Evolutionary conservation across 441 rosid species (phyloP), one percentile per base, ranked within the genome.

Genomic region (Erodium moschatum): DNA sequence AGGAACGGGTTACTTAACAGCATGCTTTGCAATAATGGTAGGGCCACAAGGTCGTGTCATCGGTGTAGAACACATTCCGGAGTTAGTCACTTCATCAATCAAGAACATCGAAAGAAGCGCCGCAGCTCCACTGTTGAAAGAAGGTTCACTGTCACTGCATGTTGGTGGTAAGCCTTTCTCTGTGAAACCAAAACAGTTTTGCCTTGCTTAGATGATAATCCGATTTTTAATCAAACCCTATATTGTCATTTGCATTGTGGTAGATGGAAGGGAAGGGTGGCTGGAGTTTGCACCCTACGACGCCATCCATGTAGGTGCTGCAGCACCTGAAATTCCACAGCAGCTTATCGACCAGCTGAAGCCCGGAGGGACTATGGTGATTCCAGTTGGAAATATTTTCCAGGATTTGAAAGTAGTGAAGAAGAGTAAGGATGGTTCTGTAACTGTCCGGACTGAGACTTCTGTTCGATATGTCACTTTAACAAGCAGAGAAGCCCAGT

Each of bases 1-100:
- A 92, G 97, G 98, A 15, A 90, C 97, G 6, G 97, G 97, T 16
- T 91, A 93, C 75, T 79, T 93, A 75, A 93, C 98, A 0, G 98
- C 98, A 20, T 93, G 97, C 82, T 89, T 93, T 78, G 89, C 95
- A 1, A 35, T 88, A 73, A 89, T 93, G 97, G 96, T 93, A 63
- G 98, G 95, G 12, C 80, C 83, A 6, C 77, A 85, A 70, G 98
- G 98, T 38, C 83, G 89, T 69, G 86, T 82, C 52, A 80, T 91
- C 64, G 96, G 96, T 24, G 89, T 93, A 8, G 98, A 93, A 69
- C 98, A 93, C 70, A 89, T 93, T 42, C 90, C 96, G 24, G 92
- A 91, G 70, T 73, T 93, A 71, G 93, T 76, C 27, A 76, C 83
- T 67, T 80, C 80, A 73, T 91, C 98, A 6, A 64, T 89, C 56